Base-by-base conservation (phyloP, 129 eudicot species). In the Glebionis coronaria region DNA sequence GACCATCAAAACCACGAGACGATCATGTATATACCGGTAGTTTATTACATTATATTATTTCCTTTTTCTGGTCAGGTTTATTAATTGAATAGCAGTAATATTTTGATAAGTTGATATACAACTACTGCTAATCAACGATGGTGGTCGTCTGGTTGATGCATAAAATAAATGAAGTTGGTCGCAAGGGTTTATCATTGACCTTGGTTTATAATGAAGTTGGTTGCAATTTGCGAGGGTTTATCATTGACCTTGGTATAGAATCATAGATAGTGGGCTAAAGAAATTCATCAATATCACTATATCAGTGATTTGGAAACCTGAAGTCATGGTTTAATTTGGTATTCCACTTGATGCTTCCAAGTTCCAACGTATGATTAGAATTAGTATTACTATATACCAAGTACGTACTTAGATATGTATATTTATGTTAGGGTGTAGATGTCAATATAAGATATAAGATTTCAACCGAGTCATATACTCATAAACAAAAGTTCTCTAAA, bases 301-400 rank as follows among this genome's bases (percentile, higher is more conserved):
- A n/a, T n/a, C n/a, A n/a, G 4, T 21, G 15, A 21, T 56, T 11
- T 56, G 4, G 38, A 56, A 56, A 56, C 3, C 3, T 2, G 40
- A 31, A 23, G 12, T 21, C 61, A 35, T 56, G 61, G 28, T 11
- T 3, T 8, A 11, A 11, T n/a, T n/a, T n/a, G 5, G 38, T 23
- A 18, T 56, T 21, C 61, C 61, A 56, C 61, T 56, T 56, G 61
- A 23, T 21, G 61, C 61, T 56, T 56, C 11, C 12, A 12, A 21
- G 35, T 15, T n/a, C n/a, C n/a, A n/a, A n/a, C n/a, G n/a, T n/a
- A n/a, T n/a, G n/a, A n/a, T n/a, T 23, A 56, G 0, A 23, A 56
- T 56, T 56, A 21, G 5, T 15, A 56, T 2, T 51, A 56, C 21
- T 21, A 56, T 56, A 31, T 31, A 31, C 40, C 3, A 4, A 29